Percentiles rank a stretch among this genome's conserved stretches.
These are phyloP conservation scores for Craspedostauros australis DNA, from an alignment of 108 stramenopile species.

Conservation along the genomic window DNA sequence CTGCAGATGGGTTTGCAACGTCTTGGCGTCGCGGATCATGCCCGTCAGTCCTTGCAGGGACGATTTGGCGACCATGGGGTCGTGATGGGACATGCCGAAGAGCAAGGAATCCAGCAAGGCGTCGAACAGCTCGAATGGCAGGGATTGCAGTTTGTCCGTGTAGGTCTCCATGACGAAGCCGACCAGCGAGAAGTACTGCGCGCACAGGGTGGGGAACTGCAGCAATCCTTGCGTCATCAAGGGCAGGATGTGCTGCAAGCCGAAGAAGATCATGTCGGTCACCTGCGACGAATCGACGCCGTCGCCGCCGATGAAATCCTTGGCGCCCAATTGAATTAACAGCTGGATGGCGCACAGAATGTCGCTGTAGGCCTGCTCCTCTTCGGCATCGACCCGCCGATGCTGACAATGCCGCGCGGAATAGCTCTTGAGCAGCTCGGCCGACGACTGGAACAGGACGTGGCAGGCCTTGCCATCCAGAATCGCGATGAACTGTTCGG, in stretches of 20 bases:
- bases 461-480: slow-evolving; percentile 57
- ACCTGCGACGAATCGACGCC: slow-evolving; percentile 67
- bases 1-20: slow-evolving; percentile 36
- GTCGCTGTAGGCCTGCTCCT: slow-evolving; percentile 83
- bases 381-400: slow-evolving; percentile 54
- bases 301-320: slow-evolving; percentile 67
- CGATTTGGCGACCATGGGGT: slow-evolving; percentile 58
- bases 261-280: slow-evolving; percentile 81
- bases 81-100: slow-evolving; percentile 80
- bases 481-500: slow-evolving; percentile 72
- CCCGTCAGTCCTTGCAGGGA: slow-evolving; percentile 69
- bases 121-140: slow-evolving; percentile 77
- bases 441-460: slow-evolving; percentile 58
- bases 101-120: slow-evolving; percentile 72
- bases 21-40: slow-evolving; percentile 46
- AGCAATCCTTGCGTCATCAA: slow-evolving; percentile 81
- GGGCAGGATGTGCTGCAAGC: slow-evolving; percentile 79
- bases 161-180: slow-evolving; percentile 88
- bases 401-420: slow-evolving; percentile 50
- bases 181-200: slow-evolving; percentile 72
- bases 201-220: slow-evolving; percentile 70
- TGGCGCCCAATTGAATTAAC: slow-evolving; percentile 77
- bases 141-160: slow-evolving; percentile 58
- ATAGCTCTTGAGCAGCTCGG: slow-evolving; percentile 63
- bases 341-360: slow-evolving; percentile 78